Evolutionary conservation across 2,329 filamentous ascomycete genomes (phyloP).

Genomic region (Graphium sp.): DNA sequence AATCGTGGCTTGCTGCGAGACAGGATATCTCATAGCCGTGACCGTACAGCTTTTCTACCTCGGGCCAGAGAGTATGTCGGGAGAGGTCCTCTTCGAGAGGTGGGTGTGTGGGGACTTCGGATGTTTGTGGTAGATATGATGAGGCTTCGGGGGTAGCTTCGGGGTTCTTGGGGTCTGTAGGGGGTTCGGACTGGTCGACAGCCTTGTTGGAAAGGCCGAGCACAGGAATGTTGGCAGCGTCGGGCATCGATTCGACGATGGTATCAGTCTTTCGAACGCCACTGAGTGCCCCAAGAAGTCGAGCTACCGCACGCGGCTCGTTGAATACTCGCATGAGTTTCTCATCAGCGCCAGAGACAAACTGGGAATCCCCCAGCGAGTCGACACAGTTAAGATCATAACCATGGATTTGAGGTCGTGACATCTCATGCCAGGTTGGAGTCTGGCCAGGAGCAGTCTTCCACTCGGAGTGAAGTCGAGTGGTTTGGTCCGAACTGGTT

Average conservation of each 20-base stretch:
- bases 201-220: constrained; percentile 94
- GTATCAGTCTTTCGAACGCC: constrained; percentile 19
- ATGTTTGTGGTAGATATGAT: constrained; percentile 24
- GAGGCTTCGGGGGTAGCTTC: constrained; percentile 25
- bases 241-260: constrained; percentile 46
- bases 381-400: constrained; percentile 96
- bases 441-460: constrained; percentile 17
- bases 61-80: constrained; percentile 85
- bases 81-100: constrained; percentile 82
- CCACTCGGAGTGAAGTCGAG: constrained; percentile 74
- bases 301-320: constrained; percentile 69
- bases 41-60: constrained; percentile 90
- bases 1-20: constrained; percentile 61
- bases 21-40: constrained; percentile 95
- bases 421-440: constrained; percentile 84
- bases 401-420: constrained; percentile 89
- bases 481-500: constrained; percentile 85
- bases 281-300: constrained; percentile 52
- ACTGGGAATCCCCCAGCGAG: constrained; percentile 53
- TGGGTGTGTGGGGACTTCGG: constrained; percentile 47
- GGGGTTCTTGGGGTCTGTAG: constrained; percentile 26
- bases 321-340: constrained; percentile 95
- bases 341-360: constrained; percentile 91
- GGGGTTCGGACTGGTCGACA: constrained; percentile 31
- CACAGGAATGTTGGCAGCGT: constrained; percentile 87